Conservation (phyloP, 2,329 filamentous ascomycete species). For the Claviceps spartinae region DNA sequence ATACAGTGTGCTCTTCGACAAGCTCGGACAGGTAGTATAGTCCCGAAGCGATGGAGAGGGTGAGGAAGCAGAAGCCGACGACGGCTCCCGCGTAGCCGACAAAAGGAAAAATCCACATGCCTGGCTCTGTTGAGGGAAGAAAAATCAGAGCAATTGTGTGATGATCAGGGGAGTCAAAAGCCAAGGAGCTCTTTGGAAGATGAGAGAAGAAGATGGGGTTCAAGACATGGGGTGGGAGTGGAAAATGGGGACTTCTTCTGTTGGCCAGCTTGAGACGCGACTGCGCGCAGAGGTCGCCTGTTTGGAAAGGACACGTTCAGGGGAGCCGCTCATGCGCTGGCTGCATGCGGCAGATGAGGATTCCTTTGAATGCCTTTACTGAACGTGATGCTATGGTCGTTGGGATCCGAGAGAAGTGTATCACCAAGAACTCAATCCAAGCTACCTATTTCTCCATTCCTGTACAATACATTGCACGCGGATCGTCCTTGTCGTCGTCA, state of each 20-base stretch:
- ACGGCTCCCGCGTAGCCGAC: slow-evolving; percentile 80
- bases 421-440: too few relatives aligned
- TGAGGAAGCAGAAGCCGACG: slow-evolving; percentile 86
- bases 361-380: too few relatives aligned
- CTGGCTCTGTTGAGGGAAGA: neutral
- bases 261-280: neutral
- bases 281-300: neutral
- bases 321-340: neutral
- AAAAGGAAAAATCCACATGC: slow-evolving; percentile 94
- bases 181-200: neutral
- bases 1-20: slow-evolving; percentile 92
- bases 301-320: slow-evolving; percentile 9
- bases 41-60: slow-evolving; percentile 91
- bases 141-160: neutral
- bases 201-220: neutral
- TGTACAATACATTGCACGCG: too few relatives aligned
- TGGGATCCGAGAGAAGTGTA: too few relatives aligned
- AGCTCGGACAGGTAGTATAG: slow-evolving; percentile 97
- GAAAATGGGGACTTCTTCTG: neutral
- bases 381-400: too few relatives aligned
- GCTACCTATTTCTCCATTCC: too few relatives aligned
- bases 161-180: neutral
- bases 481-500: too few relatives aligned
- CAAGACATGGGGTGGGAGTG: neutral
- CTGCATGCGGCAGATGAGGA: neutral